Evolutionary conservation across 495 filamentous ascomycete species (phyloP).

Genomic region (Aspergillus hancockii): DNA sequence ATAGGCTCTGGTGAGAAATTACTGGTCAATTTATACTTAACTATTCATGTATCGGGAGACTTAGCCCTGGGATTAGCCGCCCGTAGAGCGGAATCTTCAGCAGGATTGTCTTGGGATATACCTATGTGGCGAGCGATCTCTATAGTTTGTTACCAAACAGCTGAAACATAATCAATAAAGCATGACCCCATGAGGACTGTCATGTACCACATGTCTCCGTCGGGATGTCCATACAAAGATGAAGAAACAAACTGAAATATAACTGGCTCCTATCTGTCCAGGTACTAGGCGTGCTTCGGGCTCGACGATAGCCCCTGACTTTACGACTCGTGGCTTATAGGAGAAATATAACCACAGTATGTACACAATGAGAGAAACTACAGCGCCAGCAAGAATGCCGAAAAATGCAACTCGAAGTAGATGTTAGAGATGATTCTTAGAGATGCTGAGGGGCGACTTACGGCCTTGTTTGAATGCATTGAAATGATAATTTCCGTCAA

Average conservation of each 20-base stretch:
- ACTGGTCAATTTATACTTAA: too few relatives aligned
- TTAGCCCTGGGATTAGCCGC: too few relatives aligned
- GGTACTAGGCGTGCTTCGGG: neutral
- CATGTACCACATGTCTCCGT: too few relatives aligned
- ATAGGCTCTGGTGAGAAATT: too few relatives aligned
- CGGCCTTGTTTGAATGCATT: conserved; percentile 16
- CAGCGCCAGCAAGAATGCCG: neutral
- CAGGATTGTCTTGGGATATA: too few relatives aligned
- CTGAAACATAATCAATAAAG: too few relatives aligned
- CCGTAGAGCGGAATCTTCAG: too few relatives aligned
- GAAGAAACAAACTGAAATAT: neutral
- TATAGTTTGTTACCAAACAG: too few relatives aligned
- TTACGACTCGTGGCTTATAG: neutral
- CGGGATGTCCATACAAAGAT: neutral
- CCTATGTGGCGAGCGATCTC: too few relatives aligned
- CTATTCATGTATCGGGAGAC: too few relatives aligned
- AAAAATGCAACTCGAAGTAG: neutral
- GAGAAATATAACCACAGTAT: neutral
- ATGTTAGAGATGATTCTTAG: neutral
- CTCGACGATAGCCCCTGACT: neutral
- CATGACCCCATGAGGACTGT: too few relatives aligned
- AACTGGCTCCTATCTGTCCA: neutral
- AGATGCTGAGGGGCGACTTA: conserved; percentile 6
- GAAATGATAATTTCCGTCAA: conserved; percentile 19
- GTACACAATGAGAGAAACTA: neutral